These are phyloP conservation scores for Podospora tetraspora DNA, from an alignment of 495 filamentous ascomycete genomes.

Conservation along the genomic window DNA sequence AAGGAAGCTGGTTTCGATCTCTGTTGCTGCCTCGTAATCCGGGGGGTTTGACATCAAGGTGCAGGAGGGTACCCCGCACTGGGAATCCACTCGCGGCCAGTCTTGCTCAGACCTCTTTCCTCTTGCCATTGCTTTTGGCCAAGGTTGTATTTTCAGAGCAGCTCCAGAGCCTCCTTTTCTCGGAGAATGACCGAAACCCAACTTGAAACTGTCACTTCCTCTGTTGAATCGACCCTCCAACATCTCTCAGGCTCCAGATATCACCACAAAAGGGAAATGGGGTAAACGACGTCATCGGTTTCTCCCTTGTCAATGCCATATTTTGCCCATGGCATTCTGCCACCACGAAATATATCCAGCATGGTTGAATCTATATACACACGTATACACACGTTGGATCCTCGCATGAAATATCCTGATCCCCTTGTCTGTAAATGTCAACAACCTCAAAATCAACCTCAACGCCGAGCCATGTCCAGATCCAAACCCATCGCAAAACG, in stretches of 20 bases:
- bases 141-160: neutral
- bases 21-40: neutral
- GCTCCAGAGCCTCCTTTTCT: neutral
- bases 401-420: neutral
- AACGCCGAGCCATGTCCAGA: neutral
- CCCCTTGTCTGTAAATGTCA: neutral
- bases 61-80: slow-evolving; percentile 17
- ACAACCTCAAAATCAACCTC: neutral
- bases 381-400: neutral
- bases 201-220: neutral
- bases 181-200: neutral
- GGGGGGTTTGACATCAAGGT: slow-evolving; percentile 18
- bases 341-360: neutral
- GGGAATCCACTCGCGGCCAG: neutral
- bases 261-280: neutral
- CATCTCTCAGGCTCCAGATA: neutral
- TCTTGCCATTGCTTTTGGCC: neutral
- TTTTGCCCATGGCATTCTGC: neutral
- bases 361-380: neutral
- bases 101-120: neutral
- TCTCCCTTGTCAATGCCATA: neutral
- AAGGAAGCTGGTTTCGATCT: no score
- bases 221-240: neutral
- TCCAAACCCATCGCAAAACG: neutral
- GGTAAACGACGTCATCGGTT: neutral